phyloP scores from a whole-genome alignment of 768 basidiomycete species.

The Agrocybe chaxingu region DNA sequence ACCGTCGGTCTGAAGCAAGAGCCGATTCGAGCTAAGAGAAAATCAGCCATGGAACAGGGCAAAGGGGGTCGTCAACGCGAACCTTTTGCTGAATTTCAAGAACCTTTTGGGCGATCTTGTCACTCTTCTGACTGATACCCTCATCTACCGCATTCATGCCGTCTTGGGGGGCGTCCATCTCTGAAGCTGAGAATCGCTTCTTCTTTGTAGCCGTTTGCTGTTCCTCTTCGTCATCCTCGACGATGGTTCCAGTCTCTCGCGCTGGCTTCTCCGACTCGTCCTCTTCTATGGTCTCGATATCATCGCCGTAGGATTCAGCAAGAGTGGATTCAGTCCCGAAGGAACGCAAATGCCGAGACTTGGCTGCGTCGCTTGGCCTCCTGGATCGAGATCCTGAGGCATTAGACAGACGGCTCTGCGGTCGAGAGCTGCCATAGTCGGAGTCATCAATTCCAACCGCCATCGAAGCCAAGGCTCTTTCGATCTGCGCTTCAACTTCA shows the following conservation, averaged over 20 bases:
- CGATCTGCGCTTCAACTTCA: slow-evolving; percentile 91
- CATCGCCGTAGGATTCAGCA: slow-evolving; percentile 59
- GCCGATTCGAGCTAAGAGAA: slow-evolving; percentile 68
- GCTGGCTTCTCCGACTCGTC: slow-evolving; percentile 31
- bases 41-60: slow-evolving; percentile 7
- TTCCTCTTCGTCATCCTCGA: slow-evolving; percentile 58
- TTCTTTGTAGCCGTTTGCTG: slow-evolving; percentile 45
- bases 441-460: slow-evolving; percentile 77
- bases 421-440: slow-evolving; percentile 69
- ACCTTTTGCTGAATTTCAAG: slow-evolving; percentile 91
- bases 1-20: slow-evolving; percentile 55
- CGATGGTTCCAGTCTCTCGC: slow-evolving; percentile 49
- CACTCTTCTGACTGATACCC: slow-evolving; percentile 79
- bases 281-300: slow-evolving; percentile 16
- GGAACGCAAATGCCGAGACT: slow-evolving; percentile 57
- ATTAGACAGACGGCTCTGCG: slow-evolving; percentile 63
- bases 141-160: slow-evolving; percentile 86
- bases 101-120: slow-evolving; percentile 86
- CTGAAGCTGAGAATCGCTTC: slow-evolving; percentile 79
- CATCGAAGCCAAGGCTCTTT: slow-evolving; percentile 82
- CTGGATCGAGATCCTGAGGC: slow-evolving; percentile 57
- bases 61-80: slow-evolving; percentile 1
- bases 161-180: slow-evolving; percentile 62
- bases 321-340: slow-evolving; percentile 80
- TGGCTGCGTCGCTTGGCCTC: slow-evolving; percentile 56